phyloP scores from a whole-genome alignment of 768 basidiomycete species.

The Russula abietina region DNA sequence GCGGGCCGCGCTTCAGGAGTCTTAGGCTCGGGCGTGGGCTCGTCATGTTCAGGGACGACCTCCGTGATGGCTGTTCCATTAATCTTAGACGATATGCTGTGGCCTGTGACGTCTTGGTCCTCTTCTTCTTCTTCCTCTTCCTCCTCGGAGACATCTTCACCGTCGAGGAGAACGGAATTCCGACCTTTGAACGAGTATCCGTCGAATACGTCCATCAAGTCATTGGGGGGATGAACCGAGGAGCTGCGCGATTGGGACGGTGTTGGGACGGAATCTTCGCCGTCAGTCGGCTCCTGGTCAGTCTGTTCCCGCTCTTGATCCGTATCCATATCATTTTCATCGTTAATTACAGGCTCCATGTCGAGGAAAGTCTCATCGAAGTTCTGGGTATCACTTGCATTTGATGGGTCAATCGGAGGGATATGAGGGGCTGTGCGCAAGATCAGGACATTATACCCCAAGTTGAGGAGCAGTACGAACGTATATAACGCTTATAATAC shows the following conservation, averaged over 20 bases:
- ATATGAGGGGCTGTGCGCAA: constrained; percentile 73
- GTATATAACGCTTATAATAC: constrained; percentile 91
- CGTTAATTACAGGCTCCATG: constrained; percentile 89
- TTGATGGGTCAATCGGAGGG: constrained; percentile 82
- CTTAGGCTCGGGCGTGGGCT: constrained; percentile 51
- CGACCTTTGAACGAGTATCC: constrained; percentile 92
- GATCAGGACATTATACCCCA: constrained; percentile 17
- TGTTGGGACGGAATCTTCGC: constrained; percentile 71
- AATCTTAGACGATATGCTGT: constrained; percentile 22
- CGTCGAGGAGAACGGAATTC: constrained; percentile 71
- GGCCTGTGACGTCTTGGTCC: constrained; percentile 29
- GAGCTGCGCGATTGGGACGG: constrained; percentile 77
- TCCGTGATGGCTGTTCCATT: constrained; percentile 15
- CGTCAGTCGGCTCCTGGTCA: constrained; percentile 66
- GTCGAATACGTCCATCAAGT: constrained; percentile 76
- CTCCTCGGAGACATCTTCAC: constrained; percentile 39
- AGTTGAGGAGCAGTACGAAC: constrained; percentile 40
- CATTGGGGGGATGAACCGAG: constrained; percentile 51
- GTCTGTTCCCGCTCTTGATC: constrained; percentile 64
- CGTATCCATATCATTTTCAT: constrained; percentile 60
- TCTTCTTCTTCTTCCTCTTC: constrained; percentile 43
- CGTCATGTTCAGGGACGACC: constrained; percentile 33
- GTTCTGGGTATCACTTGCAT: constrained; percentile 94
- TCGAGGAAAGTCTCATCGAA: constrained; percentile 96
- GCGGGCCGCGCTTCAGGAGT: constrained; percentile 64